Percentiles rank a stretch among this genome's conserved stretches.
Conservation (phyloP, 1,139 yeast species). For the Geotrichum aggregatum region DNA sequence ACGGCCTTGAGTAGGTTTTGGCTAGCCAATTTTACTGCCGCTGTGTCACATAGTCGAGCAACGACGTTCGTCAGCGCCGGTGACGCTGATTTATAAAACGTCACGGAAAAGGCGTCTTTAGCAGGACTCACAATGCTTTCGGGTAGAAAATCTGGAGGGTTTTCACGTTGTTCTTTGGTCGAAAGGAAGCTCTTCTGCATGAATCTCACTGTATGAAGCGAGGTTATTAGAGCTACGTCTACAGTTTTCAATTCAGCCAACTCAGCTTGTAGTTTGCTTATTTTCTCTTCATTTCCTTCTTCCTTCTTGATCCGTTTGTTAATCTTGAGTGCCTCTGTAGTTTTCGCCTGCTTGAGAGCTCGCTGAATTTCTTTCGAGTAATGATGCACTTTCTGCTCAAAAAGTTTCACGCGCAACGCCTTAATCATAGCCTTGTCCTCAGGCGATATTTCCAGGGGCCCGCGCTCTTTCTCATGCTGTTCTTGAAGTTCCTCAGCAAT, state of each 20-base stretch:
- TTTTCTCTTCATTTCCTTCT: conserved; percentile 22
- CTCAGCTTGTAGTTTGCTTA: conserved; percentile 30
- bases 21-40: conserved; percentile 47
- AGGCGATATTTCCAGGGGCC: conserved; percentile 9
- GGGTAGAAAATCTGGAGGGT: conserved; percentile 25
- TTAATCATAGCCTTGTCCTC: conserved; percentile 26
- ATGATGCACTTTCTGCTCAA: conserved; percentile 36
- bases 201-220: conserved; percentile 26
- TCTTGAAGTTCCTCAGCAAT: conserved; percentile 21
- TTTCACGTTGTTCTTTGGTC: conserved; percentile 21
- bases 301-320: conserved; percentile 32
- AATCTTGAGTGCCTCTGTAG: conserved; percentile 36
- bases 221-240: conserved; percentile 28
- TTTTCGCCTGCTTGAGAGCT: conserved; percentile 34
- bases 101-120: conserved; percentile 7
- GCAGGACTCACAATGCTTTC: conserved; percentile 15
- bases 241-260: conserved; percentile 28
- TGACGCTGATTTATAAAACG: conserved; percentile 11
- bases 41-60: conserved; percentile 58
- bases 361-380: conserved; percentile 32
- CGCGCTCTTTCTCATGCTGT: conserved; percentile 15
- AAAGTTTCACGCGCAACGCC: conserved; percentile 32
- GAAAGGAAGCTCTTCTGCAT: conserved; percentile 29
- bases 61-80: conserved; percentile 35
- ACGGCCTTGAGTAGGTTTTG: conserved; percentile 56